Conservation (phyloP, 306 rosid species). For the Acacia acuminata region DNA sequence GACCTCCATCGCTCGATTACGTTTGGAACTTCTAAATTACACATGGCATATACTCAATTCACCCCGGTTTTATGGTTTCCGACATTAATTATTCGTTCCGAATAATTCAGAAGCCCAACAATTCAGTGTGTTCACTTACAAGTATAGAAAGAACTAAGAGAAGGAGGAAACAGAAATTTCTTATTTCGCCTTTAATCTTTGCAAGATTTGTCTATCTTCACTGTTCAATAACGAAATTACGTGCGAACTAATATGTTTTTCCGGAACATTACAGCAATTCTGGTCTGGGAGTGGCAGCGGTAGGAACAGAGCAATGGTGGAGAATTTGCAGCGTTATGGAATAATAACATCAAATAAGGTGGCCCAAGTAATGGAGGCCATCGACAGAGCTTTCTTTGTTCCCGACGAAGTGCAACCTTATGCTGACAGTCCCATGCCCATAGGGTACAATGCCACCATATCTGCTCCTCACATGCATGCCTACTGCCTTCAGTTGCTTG, state of each 20-base stretch:
- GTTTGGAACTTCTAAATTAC: slow-evolving; percentile 1
- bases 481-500: slow-evolving; percentile 85
- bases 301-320: slow-evolving; percentile 84
- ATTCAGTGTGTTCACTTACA: slow-evolving; percentile 12
- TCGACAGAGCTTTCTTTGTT: slow-evolving; percentile 83
- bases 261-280: slow-evolving; percentile 51
- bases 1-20: neutral
- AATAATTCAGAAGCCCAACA: slow-evolving; percentile 10
- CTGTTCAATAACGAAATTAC: neutral
- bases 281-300: slow-evolving; percentile 59
- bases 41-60: slow-evolving; percentile 19
- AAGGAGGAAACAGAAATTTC: neutral
- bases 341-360: slow-evolving; percentile 64
- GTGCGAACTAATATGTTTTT: neutral
- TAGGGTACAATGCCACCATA: slow-evolving; percentile 91
- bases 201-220: neutral
- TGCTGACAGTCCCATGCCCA: slow-evolving; percentile 77
- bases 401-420: slow-evolving; percentile 69
- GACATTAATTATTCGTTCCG: slow-evolving; percentile 18
- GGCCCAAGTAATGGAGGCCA: slow-evolving; percentile 68
- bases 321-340: slow-evolving; percentile 66
- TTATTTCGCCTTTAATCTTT: neutral
- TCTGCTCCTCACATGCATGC: slow-evolving; percentile 99
- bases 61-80: slow-evolving; percentile 12
- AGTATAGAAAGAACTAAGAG: neutral